These are phyloP conservation scores for Mycothermus thermophilus DNA, from an alignment of 495 filamentous ascomycete genomes.

Conservation along the genomic window DNA sequence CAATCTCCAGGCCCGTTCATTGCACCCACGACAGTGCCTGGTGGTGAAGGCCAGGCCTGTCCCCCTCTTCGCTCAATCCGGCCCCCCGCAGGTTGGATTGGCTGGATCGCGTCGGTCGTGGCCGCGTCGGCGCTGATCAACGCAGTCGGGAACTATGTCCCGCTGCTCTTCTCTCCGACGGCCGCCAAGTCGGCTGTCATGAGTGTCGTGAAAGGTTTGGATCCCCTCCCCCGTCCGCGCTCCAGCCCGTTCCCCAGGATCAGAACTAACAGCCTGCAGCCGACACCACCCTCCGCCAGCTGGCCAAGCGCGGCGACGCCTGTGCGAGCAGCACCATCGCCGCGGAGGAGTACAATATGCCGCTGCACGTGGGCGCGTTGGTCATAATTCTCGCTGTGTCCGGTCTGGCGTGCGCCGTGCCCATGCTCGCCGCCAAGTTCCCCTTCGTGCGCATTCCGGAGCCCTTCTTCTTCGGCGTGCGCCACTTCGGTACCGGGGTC, in stretches of 20 bases:
- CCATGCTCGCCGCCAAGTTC: constrained; percentile 37
- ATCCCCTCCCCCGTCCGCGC: neutral
- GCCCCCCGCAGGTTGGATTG: constrained; percentile 16
- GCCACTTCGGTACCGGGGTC: constrained; percentile 76
- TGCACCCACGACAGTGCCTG: constrained; percentile 13
- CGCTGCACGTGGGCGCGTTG: constrained; percentile 59
- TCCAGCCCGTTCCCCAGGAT: neutral
- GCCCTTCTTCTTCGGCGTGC: constrained; percentile 52
- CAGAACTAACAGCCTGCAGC: neutral
- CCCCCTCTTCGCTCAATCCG: constrained; percentile 3
- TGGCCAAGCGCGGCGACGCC: constrained; percentile 8
- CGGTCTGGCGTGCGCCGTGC: constrained; percentile 46
- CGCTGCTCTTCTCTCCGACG: constrained; percentile 1
- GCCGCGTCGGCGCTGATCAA: constrained; percentile 13
- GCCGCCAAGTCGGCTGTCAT: constrained; percentile 1
- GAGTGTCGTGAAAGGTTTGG: neutral
- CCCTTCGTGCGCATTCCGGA: constrained; percentile 31
- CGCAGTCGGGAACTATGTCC: constrained; percentile 4
- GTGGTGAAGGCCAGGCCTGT: constrained; percentile 23
- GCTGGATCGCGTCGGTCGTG: constrained; percentile 18
- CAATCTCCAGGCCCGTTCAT: constrained; percentile 10
- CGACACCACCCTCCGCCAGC: constrained; percentile 1
- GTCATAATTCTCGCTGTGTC: constrained; percentile 59
- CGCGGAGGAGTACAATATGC: constrained; percentile 45
- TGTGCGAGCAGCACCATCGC: constrained; percentile 7